Evolutionary conservation across 164 flowering plant genomes (phyloP).

Genomic region (Piper longum): DNA sequence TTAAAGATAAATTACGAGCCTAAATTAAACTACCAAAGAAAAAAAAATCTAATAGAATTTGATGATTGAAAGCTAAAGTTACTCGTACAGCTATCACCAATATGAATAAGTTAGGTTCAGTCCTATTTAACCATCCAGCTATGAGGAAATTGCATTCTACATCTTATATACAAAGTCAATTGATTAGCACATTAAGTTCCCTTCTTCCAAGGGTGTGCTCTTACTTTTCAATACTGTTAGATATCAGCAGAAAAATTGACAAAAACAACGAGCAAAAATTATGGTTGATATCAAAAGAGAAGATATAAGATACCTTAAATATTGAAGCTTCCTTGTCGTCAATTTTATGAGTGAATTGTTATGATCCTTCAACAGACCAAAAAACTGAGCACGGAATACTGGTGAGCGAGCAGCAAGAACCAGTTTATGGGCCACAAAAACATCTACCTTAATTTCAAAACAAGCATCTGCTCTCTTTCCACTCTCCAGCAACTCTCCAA

Average conservation of each 20-base stretch:
- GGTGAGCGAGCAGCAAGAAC: conserved; percentile 87
- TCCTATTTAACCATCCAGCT: neutral
- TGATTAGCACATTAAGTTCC: neutral
- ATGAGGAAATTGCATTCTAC: neutral
- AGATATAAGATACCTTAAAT: conserved; percentile 41
- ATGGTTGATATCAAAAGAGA: neutral
- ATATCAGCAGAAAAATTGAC: neutral
- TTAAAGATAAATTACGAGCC: too few species aligned
- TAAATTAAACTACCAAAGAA: too few species aligned
- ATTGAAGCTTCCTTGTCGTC: conserved; percentile 82
- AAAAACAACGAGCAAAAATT: neutral
- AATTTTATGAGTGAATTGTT: conserved; percentile 30
- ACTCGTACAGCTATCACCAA: too few species aligned
- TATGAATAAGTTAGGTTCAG: neutral
- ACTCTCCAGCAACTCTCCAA: conserved; percentile 69
- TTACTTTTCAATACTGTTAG: neutral
- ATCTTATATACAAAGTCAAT: neutral
- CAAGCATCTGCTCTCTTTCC: conserved; percentile 61
- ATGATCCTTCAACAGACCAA: conserved; percentile 45
- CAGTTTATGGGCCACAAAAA: conserved; percentile 63
- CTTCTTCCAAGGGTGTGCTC: neutral
- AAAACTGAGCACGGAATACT: conserved; percentile 84
- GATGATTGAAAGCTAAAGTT: too few species aligned
- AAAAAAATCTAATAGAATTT: too few species aligned
- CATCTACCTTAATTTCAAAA: conserved; percentile 72